A percentile compares a stretch with the other conserved stretches of the same genome.
Conservation (phyloP, 345 rosid genomes). For the Fremontodendron californicum region DNA sequence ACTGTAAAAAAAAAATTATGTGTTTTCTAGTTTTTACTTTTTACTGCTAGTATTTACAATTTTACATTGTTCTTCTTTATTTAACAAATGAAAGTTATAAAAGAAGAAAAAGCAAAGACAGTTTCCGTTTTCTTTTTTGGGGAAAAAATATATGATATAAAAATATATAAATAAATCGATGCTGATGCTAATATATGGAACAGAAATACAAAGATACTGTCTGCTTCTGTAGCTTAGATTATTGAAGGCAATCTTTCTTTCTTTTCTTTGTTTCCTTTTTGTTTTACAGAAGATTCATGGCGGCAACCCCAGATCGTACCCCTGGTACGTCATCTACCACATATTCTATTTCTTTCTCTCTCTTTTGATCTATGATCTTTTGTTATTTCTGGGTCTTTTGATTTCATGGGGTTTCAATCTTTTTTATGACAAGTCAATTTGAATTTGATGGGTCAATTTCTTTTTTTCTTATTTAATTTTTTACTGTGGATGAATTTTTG, state of each 20-base stretch:
- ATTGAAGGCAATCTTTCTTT: slow-evolving; percentile 36
- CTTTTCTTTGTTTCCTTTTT: slow-evolving; percentile 19
- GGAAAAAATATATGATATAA: neutral
- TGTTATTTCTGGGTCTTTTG: slow-evolving; percentile 14
- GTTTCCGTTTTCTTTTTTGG: no score
- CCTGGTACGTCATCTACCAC: slow-evolving; percentile 42
- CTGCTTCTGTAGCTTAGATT: slow-evolving; percentile 22
- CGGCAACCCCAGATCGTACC: slow-evolving; percentile 67
- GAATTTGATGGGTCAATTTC: slow-evolving; percentile 1
- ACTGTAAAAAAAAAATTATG: no score
- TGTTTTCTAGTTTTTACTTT: no score
- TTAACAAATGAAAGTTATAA: no score
- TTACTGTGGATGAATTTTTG: neutral
- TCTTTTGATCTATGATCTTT: neutral
- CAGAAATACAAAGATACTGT: slow-evolving; percentile 15
- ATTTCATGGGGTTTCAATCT: slow-evolving; percentile 9
- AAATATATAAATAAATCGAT: neutral
- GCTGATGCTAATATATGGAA: neutral
- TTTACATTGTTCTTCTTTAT: no score
- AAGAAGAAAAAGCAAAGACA: no score
- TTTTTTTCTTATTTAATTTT: neutral
- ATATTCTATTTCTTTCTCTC: neutral
- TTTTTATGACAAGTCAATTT: neutral
- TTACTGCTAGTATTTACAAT: neutral
- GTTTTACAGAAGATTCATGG: slow-evolving; percentile 44